phyloP scores from a whole-genome alignment of 2,329 filamentous ascomycete species.

The Scytalidium sp. region DNA sequence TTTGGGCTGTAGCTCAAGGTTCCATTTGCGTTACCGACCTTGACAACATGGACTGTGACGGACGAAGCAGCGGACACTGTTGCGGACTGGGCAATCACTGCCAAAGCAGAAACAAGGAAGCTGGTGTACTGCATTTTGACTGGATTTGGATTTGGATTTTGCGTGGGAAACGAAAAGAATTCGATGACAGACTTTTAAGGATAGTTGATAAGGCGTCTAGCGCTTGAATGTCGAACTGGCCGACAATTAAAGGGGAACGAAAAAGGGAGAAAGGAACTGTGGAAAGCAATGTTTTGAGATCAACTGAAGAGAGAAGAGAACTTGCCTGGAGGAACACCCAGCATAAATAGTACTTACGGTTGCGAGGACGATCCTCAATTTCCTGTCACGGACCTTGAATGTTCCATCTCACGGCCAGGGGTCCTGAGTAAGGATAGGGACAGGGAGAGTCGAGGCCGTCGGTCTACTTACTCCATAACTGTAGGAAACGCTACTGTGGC shows the following conservation, averaged over 20 bases:
- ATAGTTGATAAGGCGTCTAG: conserved; percentile 19
- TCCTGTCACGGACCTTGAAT: conserved; percentile 4
- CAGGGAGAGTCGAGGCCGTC: not conserved
- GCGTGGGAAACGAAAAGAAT: not conserved
- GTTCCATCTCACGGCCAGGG: not conserved
- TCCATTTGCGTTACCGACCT: conserved; percentile 50
- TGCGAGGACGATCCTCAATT: conserved; percentile 17
- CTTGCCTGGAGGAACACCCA: conserved; percentile 11
- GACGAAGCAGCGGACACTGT: conserved; percentile 5
- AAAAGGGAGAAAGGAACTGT: conserved; percentile 7
- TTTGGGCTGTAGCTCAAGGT: conserved; percentile 62
- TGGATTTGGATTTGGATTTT: not conserved
- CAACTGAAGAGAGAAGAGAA: conserved; percentile 8
- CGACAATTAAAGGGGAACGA: conserved; percentile 24
- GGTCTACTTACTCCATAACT: not conserved
- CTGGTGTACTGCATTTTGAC: conserved; percentile 30
- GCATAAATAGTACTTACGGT: conserved; percentile 19
- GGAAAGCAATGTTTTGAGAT: conserved; percentile 5
- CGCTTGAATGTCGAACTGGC: conserved; percentile 28
- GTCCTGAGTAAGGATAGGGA: not conserved
- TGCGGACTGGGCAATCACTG: conserved; percentile 23
- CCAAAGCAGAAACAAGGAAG: conserved; percentile 23
- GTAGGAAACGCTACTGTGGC: no score
- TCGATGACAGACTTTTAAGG: conserved; percentile 19
- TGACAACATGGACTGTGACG: conserved; percentile 57